Evolutionary conservation across 2,329 filamentous ascomycete species (phyloP).

Genomic region (Monosporascus ibericus): DNA sequence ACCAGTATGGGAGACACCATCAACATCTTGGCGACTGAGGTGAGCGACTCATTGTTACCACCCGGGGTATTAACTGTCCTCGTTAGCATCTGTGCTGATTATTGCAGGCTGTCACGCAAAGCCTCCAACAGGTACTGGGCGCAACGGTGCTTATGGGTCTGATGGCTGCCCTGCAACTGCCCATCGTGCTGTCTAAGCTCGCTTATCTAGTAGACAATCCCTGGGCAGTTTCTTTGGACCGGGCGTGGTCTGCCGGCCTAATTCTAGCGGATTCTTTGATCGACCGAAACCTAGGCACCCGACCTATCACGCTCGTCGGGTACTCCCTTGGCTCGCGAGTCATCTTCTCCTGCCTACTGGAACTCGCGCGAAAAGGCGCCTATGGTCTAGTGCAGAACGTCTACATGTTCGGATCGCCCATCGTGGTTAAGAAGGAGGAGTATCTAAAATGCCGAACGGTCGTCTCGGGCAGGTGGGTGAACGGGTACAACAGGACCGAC

Average conservation of each 20-base stretch:
- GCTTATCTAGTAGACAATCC: slow-evolving; percentile 97
- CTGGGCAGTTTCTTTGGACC: slow-evolving; percentile 92
- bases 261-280: slow-evolving; percentile 93
- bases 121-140: slow-evolving; percentile 88
- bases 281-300: slow-evolving; percentile 82
- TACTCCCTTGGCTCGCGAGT: slow-evolving; percentile 90
- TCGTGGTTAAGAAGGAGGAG: slow-evolving; percentile 89
- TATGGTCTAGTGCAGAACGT: slow-evolving; percentile 90
- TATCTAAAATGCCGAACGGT: slow-evolving; percentile 76
- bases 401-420: slow-evolving; percentile 86
- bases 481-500: slow-evolving; percentile 89
- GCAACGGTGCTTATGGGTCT: slow-evolving; percentile 81
- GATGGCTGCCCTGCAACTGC: slow-evolving; percentile 91
- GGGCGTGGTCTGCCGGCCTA: slow-evolving; percentile 80
- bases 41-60: slow-evolving; percentile 37
- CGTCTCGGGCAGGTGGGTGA: slow-evolving; percentile 87
- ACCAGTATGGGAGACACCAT: slow-evolving; percentile 97
- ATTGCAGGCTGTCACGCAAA: slow-evolving; percentile 80
- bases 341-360: slow-evolving; percentile 85
- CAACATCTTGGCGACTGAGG: slow-evolving; percentile 95
- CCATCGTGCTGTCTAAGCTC: slow-evolving; percentile 86
- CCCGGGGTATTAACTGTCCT: background rate
- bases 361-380: slow-evolving; percentile 77
- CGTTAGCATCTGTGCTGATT: slow-evolving; percentile 13
- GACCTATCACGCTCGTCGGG: slow-evolving; percentile 87